These are phyloP conservation scores for Aspergillus viridinutans DNA, from an alignment of 2,329 filamentous ascomycete genomes.

Conservation along the genomic window DNA sequence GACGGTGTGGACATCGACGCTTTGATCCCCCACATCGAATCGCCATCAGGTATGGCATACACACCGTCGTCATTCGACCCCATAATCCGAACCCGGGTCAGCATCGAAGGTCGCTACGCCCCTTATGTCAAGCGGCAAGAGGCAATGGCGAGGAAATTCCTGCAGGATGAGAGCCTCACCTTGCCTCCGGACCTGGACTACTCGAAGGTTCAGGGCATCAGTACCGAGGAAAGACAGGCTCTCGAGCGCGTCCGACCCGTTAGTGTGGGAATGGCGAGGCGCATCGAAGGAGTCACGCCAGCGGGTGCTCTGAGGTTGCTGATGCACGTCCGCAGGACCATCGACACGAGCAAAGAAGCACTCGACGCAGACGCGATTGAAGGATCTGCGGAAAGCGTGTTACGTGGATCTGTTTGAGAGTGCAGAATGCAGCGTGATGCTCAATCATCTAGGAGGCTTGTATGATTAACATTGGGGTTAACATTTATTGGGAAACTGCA, in stretches of 20 bases:
- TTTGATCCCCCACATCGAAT: constrained; percentile 52
- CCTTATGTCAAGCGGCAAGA: constrained; percentile 77
- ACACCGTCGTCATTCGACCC: constrained; percentile 50
- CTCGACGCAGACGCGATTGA: constrained; percentile 5
- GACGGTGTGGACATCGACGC: constrained; percentile 55
- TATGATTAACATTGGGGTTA: not conserved
- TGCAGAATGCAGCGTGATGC: not conserved
- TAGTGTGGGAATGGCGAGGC: constrained; percentile 79
- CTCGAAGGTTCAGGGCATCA: constrained; percentile 65
- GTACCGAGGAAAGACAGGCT: constrained; percentile 70
- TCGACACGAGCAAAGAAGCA: constrained; percentile 9
- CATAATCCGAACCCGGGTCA: constrained; percentile 64
- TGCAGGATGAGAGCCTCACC: constrained; percentile 69
- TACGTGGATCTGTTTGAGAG: constrained; percentile 6
- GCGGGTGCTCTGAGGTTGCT: constrained; percentile 42
- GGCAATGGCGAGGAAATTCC: constrained; percentile 61
- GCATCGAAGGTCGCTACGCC: constrained; percentile 79
- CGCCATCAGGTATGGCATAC: constrained; percentile 25
- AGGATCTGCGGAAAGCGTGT: constrained; percentile 13
- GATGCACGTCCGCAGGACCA: constrained; percentile 32
- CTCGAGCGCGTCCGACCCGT: constrained; percentile 70
- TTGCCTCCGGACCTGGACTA: constrained; percentile 77
- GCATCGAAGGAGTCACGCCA: constrained; percentile 70
- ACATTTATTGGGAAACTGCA: not conserved
- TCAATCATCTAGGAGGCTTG: not conserved